Percentiles rank a stretch among this genome's conserved stretches.
phyloP scores from a whole-genome alignment of 257 asterid species.

The Lithospermum erythrorhizon region DNA sequence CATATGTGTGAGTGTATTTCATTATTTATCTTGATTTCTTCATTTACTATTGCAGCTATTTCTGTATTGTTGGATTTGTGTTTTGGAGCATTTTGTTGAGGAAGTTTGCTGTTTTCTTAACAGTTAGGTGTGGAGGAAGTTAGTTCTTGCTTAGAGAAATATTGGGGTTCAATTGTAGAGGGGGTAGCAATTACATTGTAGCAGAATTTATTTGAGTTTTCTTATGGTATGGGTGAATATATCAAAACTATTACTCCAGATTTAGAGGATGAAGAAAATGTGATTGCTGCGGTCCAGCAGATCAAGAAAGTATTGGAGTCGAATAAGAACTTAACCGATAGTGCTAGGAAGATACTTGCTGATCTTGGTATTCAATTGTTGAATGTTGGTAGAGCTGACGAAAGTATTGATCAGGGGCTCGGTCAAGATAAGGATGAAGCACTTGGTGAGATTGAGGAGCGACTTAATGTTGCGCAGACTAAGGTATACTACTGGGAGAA shows the following conservation, averaged over 20 bases:
- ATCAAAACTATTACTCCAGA: slow-evolving; percentile 13
- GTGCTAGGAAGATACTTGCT: slow-evolving; percentile 47
- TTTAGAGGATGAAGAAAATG: slow-evolving; percentile 61
- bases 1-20: no score
- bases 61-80: neutral
- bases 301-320: slow-evolving; percentile 48
- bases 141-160: neutral
- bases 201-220: slow-evolving; percentile 12
- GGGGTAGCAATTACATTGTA: neutral
- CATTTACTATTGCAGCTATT: no score
- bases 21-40: no score
- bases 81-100: neutral
- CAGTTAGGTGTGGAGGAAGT: no score
- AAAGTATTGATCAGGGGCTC: slow-evolving; percentile 19
- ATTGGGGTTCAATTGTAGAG: neutral
- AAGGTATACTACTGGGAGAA: slow-evolving; percentile 71
- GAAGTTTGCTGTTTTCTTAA: neutral
- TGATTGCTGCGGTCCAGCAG: slow-evolving; percentile 56
- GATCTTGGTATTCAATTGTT: slow-evolving; percentile 62
- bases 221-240: slow-evolving; percentile 50
- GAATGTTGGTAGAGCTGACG: slow-evolving; percentile 23
- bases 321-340: slow-evolving; percentile 37
- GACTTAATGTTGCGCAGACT: slow-evolving; percentile 40
- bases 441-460: slow-evolving; percentile 41
- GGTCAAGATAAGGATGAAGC: slow-evolving; percentile 16